These are phyloP conservation scores for Anthoceros angustus DNA, from an alignment of 225 moss, liverwort and hornwort genomes.

Conservation along the genomic window DNA sequence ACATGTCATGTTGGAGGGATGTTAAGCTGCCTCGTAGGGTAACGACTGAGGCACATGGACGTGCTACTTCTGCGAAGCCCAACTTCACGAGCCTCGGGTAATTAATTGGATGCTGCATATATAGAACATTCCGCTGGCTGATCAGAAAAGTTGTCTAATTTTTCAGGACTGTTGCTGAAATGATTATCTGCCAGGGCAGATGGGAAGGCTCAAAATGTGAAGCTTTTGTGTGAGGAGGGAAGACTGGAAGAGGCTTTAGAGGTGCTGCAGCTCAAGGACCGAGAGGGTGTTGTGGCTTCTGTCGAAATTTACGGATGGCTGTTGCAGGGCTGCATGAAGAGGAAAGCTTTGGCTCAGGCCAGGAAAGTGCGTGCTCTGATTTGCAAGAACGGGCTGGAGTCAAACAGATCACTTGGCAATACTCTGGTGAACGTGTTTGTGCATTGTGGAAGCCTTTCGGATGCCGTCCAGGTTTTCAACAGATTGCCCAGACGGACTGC, in stretches of 20 bases:
- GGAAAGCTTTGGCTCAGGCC: not conserved
- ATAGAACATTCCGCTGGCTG: no score
- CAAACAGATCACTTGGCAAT: not conserved
- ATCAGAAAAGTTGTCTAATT: no score
- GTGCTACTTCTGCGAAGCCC: no score
- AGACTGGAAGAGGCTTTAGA: not conserved
- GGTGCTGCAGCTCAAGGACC: not conserved
- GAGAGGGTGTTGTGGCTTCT: not conserved
- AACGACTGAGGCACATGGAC: no score
- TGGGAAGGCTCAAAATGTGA: not conserved
- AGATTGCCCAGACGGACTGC: not conserved
- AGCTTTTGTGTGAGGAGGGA: not conserved
- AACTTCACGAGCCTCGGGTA: no score
- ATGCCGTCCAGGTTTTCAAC: not conserved
- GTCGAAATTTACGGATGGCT: not conserved
- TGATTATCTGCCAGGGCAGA: no score
- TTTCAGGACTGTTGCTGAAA: no score
- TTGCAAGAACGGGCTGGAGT: not conserved
- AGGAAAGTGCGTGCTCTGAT: not conserved
- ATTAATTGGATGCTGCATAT: no score
- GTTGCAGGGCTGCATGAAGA: constrained; percentile 1
- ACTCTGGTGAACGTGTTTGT: constrained; percentile 2
- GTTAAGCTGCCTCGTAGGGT: no score
- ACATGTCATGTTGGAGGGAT: no score
- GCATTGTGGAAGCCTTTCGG: not conserved